Evolutionary conservation across 2,329 filamentous ascomycete species (phyloP).

Genomic region (Alternaria sp.): DNA sequence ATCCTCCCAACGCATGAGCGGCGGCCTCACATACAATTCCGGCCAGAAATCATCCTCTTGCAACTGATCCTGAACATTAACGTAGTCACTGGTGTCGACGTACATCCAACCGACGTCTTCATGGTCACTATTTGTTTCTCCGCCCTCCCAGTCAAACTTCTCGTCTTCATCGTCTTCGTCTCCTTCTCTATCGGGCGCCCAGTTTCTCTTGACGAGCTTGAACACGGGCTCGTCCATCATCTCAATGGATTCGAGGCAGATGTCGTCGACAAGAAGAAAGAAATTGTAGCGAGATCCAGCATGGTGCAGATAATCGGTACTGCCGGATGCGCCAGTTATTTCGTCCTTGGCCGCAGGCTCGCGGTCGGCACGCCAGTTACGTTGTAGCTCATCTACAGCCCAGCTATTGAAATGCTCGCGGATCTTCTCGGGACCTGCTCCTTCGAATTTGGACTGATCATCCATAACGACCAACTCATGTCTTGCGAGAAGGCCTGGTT

Average conservation of each 20-base stretch:
- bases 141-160: conserved; percentile 4
- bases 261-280: conserved; percentile 4
- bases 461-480: conserved; percentile 1
- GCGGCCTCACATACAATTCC: not conserved
- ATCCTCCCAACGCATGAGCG: conserved; percentile 1
- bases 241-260: conserved; percentile 4
- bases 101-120: conserved; percentile 9
- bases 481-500: conserved; percentile 2
- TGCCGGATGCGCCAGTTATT: conserved; percentile 2
- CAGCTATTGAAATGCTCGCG: conserved; percentile 5
- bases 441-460: conserved; percentile 3
- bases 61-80: conserved; percentile 1
- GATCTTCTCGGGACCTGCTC: conserved; percentile 5
- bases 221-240: not conserved
- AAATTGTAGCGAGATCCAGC: conserved; percentile 7
- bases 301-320: not conserved
- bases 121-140: not conserved
- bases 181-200: not conserved
- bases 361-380: conserved; percentile 6
- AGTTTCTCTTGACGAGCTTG: conserved; percentile 5
- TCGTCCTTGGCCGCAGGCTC: not conserved
- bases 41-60: not conserved
- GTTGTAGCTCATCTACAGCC: conserved; percentile 5
- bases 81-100: not conserved
- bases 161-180: conserved; percentile 6